Evolutionary conservation across 2,329 filamentous ascomycete genomes (phyloP).

Genomic region (Ceratocystis cubensis): DNA sequence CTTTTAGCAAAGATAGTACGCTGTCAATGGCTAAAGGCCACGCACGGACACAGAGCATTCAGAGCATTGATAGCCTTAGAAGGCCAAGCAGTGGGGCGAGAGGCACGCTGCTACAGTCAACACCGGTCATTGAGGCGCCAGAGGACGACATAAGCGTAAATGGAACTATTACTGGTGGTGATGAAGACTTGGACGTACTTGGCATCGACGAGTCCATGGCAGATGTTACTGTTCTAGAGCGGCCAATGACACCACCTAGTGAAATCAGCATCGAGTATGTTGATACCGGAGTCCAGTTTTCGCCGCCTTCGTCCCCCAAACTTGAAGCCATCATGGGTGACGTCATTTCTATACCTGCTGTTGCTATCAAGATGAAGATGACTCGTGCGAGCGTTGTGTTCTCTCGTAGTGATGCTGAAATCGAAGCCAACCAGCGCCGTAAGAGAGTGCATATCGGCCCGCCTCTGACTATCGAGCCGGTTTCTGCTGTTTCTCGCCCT

Average conservation of each 20-base stretch:
- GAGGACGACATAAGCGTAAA: constrained; percentile 36
- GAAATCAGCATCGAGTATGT: constrained; percentile 43
- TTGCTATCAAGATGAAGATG: constrained; percentile 16
- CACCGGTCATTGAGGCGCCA: constrained; percentile 42
- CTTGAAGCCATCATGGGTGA: constrained; percentile 26
- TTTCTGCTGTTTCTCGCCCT: constrained; percentile 19
- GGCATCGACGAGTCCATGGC: constrained; percentile 11
- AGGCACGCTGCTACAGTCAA: constrained; percentile 41
- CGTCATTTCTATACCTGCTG: constrained; percentile 3
- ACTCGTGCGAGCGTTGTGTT: constrained; percentile 8
- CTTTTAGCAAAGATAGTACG: constrained; percentile 45
- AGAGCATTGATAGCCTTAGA: constrained; percentile 33
- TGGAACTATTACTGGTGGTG: constrained; percentile 14
- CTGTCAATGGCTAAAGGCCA: constrained; percentile 35
- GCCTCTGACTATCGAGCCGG: constrained; percentile 38
- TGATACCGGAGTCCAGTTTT: constrained; percentile 70
- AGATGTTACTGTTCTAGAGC: constrained; percentile 17
- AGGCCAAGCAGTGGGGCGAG: constrained; percentile 41
- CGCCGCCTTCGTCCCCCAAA: constrained; percentile 64
- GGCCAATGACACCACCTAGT: constrained; percentile 23
- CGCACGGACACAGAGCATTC: constrained; percentile 44
- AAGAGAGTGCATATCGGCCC: constrained; percentile 51
- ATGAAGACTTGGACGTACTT: constrained; percentile 9
- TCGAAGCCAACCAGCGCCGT: constrained; percentile 61
- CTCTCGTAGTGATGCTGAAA: constrained; percentile 41